Conservation (phyloP, 495 filamentous ascomycete genomes). For the Talaromyces thailandensis region DNA sequence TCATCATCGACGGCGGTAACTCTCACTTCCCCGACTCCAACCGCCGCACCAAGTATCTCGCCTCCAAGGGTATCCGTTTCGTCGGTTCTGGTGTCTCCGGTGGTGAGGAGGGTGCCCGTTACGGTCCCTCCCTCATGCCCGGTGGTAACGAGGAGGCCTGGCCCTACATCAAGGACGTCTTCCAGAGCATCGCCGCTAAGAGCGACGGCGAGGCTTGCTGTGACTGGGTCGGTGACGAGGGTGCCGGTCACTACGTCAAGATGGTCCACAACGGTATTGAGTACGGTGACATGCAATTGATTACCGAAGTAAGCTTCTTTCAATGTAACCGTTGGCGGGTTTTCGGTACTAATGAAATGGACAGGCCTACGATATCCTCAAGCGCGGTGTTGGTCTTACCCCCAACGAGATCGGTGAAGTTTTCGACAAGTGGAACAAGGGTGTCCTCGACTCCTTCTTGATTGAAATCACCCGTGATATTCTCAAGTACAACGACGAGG, state of each 20-base stretch:
- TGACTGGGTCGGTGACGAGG: conserved; percentile 99
- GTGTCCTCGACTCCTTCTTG: conserved; percentile 97
- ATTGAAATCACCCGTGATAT: conserved; percentile 98
- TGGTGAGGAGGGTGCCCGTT: conserved; percentile 97
- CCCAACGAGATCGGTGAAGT: conserved; percentile 93
- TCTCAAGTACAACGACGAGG: conserved; percentile 93
- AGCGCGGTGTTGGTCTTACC: conserved; percentile 79
- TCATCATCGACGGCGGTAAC: conserved; percentile 99
- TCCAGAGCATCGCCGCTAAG: conserved; percentile 96
- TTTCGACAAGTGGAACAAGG: conserved; percentile 94
- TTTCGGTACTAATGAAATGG: neutral
- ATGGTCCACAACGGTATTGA: conserved; percentile 99
- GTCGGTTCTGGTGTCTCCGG: conserved; percentile 97
- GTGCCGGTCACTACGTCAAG: conserved; percentile 99
- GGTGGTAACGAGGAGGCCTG: conserved; percentile 97
- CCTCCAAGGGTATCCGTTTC: conserved; percentile 83
- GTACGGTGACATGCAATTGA: conserved; percentile 99
- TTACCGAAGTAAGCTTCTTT: conserved; percentile 70
- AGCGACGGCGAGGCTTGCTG: conserved; percentile 94
- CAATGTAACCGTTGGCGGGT: neutral
- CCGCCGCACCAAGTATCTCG: conserved; percentile 82
- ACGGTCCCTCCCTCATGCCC: conserved; percentile 95
- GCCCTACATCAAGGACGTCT: conserved; percentile 98
- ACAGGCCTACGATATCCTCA: conserved; percentile 98
- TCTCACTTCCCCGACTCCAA: conserved; percentile 99